Evolutionary conservation across 805 yeast species (phyloP), one percentile per base, ranked within the genome.

Genomic region (Candida tallmaniae): DNA sequence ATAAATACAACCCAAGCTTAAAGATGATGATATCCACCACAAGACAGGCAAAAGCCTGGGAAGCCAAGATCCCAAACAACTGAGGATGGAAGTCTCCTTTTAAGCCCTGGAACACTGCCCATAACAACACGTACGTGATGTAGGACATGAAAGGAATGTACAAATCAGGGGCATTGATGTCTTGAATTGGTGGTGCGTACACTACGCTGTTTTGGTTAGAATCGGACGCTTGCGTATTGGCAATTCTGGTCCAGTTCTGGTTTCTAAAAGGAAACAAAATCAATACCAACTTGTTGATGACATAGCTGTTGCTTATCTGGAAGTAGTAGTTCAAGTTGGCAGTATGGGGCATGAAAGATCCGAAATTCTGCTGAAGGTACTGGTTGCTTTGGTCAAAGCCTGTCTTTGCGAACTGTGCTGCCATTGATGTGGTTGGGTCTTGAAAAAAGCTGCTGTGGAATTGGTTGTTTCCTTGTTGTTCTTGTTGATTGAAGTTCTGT

Each of bases 111-210:
- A 83, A 73, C 15, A 83, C 72, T 2, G 96, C 90, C 74, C 90
- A 79, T 23, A 86, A 70, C 40, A 93, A 64, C 32, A 90, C 80
- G 52, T 89, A 89, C 0, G 97, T 87, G 32, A 87, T 76, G 49
- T 83, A 75, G 2, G 96, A 85, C 97, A 94, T 93, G 41, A 85
- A 61, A 5, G 99, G 99, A 35, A 93, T 85, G 59, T 93, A 93
- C 66, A 93, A 73, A 56, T 93, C 99, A 2, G 98, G 98, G 0
- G 97, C 94, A 52, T 94, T 93, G 38, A 82, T 70, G 55, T 93
- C 98, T 41, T 83, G 85, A 29, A 74, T 61, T 11, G 99, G 96
- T 8, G 85, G 78, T 2, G 86, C 80, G 56, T 70, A 86, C 14
- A 52, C 54, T 6, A 38, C 13, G 2, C 31, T 24, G 5, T 27